Evolutionary conservation across 2,329 filamentous ascomycete species (phyloP).

Genomic region (Piedraia hortae): DNA sequence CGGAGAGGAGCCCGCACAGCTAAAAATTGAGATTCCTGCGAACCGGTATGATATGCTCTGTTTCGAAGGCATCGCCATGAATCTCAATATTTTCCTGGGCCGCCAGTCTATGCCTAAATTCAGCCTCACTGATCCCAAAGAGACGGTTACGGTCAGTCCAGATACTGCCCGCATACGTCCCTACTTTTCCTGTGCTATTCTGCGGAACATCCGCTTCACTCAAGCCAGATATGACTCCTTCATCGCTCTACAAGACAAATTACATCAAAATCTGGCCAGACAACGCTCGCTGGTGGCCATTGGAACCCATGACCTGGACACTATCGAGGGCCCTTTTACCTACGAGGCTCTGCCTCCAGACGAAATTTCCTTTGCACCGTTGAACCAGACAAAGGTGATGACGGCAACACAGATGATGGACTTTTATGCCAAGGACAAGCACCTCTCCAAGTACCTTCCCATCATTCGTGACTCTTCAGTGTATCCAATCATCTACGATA

Average conservation of each 20-base stretch:
- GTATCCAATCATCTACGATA: conserved; percentile 87
- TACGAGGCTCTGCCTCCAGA: conserved; percentile 84
- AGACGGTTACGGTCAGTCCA: conserved; percentile 40
- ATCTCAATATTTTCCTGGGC: conserved; percentile 82
- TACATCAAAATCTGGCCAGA: conserved; percentile 83
- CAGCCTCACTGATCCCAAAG: conserved; percentile 40
- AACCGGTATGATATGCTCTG: conserved; percentile 85
- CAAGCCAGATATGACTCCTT: conserved; percentile 84
- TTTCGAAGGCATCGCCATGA: conserved; percentile 86
- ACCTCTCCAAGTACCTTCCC: conserved; percentile 68
- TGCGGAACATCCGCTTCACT: conserved; percentile 78
- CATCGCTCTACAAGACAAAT: conserved; percentile 91
- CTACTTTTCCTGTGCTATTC: conserved; percentile 65
- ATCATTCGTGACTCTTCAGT: conserved; percentile 85
- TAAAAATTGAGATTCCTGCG: conserved; percentile 94
- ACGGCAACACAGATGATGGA: conserved; percentile 68
- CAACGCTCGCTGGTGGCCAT: conserved; percentile 89
- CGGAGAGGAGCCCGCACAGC: conserved; percentile 64
- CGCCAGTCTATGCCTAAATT: conserved; percentile 54
- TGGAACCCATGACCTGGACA: conserved; percentile 89
- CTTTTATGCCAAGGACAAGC: conserved; percentile 83
- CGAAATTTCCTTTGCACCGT: conserved; percentile 66
- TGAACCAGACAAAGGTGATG: conserved; percentile 83
- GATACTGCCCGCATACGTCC: conserved; percentile 55
- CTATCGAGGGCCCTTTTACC: conserved; percentile 76